These are phyloP conservation scores for Colletotrichum destructivum DNA, from an alignment of 2,329 filamentous ascomycete species.

Conservation along the genomic window DNA sequence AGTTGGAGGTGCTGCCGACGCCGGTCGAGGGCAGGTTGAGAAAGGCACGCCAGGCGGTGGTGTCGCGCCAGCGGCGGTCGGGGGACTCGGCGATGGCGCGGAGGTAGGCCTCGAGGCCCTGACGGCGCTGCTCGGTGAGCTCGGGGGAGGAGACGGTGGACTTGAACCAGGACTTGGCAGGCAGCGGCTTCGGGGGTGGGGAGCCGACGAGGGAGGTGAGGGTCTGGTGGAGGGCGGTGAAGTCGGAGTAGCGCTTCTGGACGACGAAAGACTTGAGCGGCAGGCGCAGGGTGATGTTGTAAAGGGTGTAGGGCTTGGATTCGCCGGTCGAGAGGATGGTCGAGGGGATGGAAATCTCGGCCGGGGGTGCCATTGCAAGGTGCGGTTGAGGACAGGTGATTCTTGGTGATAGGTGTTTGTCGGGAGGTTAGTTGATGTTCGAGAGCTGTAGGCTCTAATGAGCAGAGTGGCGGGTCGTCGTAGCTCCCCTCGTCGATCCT, in stretches of 20 bases:
- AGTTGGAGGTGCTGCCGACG: conserved; percentile 60
- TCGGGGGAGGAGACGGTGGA: conserved; percentile 79
- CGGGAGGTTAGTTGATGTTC: conserved; percentile 18
- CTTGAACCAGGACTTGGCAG: conserved; percentile 83
- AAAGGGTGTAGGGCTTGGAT: conserved; percentile 80
- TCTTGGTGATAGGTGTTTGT: not conserved
- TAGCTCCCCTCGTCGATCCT: conserved; percentile 13
- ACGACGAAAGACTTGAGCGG: conserved; percentile 83
- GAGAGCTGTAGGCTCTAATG: conserved; percentile 19
- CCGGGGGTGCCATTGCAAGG: conserved; percentile 71
- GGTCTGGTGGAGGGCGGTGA: conserved; percentile 75
- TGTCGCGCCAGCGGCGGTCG: conserved; percentile 84
- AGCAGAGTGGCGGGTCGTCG: not conserved
- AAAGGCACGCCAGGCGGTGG: conserved; percentile 80
- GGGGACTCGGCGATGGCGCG: conserved; percentile 79
- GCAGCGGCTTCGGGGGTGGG: conserved; percentile 77
- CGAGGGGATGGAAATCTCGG: conserved; percentile 78
- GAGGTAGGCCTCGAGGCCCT: conserved; percentile 79
- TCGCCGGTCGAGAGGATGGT: conserved; percentile 70
- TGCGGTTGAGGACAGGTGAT: not conserved
- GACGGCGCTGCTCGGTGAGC: conserved; percentile 79
- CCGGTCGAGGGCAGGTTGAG: conserved; percentile 74
- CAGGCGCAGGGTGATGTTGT: conserved; percentile 83
- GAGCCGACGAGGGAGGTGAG: conserved; percentile 73
- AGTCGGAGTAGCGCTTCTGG: conserved; percentile 88